Conservation (phyloP, 495 filamentous ascomycete genomes). For the Penicillium crystallinum region DNA sequence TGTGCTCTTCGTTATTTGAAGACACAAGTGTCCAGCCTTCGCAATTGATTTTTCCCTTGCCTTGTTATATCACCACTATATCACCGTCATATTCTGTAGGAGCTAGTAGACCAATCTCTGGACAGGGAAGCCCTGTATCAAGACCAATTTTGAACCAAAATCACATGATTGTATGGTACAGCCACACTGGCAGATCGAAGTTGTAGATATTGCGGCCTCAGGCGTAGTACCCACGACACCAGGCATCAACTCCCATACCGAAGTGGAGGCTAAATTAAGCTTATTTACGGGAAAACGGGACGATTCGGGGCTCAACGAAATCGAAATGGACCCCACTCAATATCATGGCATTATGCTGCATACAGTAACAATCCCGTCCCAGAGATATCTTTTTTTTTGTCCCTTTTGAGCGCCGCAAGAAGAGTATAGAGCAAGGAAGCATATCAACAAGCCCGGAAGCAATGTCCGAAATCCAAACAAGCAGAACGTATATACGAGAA, state of each 20-base stretch:
- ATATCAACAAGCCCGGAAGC: slow-evolving; percentile 7
- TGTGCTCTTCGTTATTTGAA: no score
- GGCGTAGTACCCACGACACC: no score
- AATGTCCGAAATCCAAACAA: not conserved
- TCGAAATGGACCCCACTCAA: slow-evolving; percentile 5
- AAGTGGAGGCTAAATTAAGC: not conserved
- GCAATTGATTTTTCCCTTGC: no score
- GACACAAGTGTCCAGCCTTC: no score
- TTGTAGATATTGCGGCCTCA: no score
- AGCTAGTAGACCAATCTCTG: no score
- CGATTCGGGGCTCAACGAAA: not conserved
- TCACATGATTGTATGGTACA: no score
- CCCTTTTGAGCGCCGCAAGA: slow-evolving; percentile 25
- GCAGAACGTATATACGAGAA: slow-evolving; percentile 6
- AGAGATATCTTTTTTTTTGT: slow-evolving; percentile 24
- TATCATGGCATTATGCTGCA: slow-evolving; percentile 22
- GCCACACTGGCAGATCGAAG: no score
- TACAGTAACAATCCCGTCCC: slow-evolving; percentile 18
- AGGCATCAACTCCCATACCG: not conserved
- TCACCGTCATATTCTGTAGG: no score
- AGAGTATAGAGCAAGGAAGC: slow-evolving; percentile 4
- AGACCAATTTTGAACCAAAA: no score
- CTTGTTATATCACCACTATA: no score
- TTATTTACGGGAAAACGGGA: not conserved
- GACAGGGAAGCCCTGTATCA: no score